Conservation (phyloP, 768 basidiomycete genomes). For the Termitomyces sp. region DNA sequence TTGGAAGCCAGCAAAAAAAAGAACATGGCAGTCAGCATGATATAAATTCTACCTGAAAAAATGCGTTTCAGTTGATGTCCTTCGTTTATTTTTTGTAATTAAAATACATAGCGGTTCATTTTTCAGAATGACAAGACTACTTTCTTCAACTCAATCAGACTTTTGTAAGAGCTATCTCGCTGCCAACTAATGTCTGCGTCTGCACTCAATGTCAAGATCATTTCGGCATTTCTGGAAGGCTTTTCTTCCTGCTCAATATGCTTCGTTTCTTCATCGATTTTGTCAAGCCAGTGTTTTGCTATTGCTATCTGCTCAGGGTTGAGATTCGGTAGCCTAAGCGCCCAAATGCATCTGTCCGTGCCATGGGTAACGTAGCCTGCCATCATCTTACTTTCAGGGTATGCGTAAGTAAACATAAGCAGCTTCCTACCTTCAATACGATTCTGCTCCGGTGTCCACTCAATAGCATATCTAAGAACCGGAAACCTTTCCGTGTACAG, state of each 20-base stretch:
- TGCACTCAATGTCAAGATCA: slow-evolving; percentile 44
- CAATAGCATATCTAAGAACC: slow-evolving; percentile 61
- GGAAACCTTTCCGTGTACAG: slow-evolving; percentile 53
- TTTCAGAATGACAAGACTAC: neutral
- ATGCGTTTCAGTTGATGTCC: too few relatives aligned
- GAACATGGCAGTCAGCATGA: too few relatives aligned
- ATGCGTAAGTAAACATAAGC: neutral
- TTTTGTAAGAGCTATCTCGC: slow-evolving; percentile 50
- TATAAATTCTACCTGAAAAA: too few relatives aligned
- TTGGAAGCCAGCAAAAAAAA: slow-evolving; percentile 11
- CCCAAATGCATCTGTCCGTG: slow-evolving; percentile 60
- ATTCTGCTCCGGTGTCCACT: slow-evolving; percentile 61
- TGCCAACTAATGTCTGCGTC: slow-evolving; percentile 53
- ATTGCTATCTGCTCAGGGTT: slow-evolving; percentile 37
- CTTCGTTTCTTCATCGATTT: slow-evolving; percentile 39
- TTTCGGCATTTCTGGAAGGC: slow-evolving; percentile 26
- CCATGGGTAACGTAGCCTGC: slow-evolving; percentile 70
- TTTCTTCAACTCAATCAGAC: slow-evolving; percentile 25
- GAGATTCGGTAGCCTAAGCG: slow-evolving; percentile 49
- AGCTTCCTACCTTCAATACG: slow-evolving; percentile 44
- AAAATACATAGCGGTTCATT: too few relatives aligned
- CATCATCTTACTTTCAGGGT: neutral
- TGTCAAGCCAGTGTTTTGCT: slow-evolving; percentile 53
- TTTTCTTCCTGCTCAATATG: slow-evolving; percentile 31
- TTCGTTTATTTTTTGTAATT: too few relatives aligned